Evolutionary conservation across 805 yeast species (phyloP).

Genomic region (Wickerhamiella vanderwaltii): DNA sequence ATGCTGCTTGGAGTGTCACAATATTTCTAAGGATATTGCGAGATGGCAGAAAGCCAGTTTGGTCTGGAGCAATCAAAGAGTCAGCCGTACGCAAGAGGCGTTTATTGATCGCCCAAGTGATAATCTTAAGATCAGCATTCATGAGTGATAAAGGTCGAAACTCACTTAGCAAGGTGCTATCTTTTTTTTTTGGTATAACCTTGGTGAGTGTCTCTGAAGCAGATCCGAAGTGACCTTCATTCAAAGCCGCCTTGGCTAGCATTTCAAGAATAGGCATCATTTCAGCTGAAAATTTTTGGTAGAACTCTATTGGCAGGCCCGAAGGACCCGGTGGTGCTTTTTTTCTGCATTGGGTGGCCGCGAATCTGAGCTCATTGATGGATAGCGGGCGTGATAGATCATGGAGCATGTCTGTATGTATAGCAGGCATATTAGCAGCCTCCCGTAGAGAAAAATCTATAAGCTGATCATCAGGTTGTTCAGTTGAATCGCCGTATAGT

Average conservation of each 20-base stretch:
- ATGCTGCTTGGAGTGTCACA: not conserved
- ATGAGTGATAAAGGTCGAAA: constrained; percentile 3
- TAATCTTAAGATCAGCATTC: constrained; percentile 4
- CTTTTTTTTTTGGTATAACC: not conserved
- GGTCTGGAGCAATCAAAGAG: not conserved
- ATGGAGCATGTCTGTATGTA: no score
- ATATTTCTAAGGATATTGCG: not conserved
- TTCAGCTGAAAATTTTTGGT: not conserved
- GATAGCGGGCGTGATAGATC: no score
- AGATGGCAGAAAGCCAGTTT: constrained; percentile 1
- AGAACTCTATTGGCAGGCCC: constrained; percentile 4
- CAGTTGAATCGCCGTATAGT: no score
- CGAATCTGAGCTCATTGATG: not conserved
- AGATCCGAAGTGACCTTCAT: not conserved
- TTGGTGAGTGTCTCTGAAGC: not conserved
- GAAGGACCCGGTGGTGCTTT: constrained; percentile 1
- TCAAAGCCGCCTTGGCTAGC: not conserved
- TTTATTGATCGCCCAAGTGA: not conserved
- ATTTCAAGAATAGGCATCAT: not conserved
- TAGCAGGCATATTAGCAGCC: no score
- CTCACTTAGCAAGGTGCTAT: not conserved
- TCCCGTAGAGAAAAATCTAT: no score
- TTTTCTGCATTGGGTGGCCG: not conserved
- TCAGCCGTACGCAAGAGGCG: not conserved
- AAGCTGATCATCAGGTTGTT: no score